These are phyloP conservation scores for Pseudevernia furfuracea DNA, from an alignment of 495 filamentous ascomycete genomes.

Conservation along the genomic window DNA sequence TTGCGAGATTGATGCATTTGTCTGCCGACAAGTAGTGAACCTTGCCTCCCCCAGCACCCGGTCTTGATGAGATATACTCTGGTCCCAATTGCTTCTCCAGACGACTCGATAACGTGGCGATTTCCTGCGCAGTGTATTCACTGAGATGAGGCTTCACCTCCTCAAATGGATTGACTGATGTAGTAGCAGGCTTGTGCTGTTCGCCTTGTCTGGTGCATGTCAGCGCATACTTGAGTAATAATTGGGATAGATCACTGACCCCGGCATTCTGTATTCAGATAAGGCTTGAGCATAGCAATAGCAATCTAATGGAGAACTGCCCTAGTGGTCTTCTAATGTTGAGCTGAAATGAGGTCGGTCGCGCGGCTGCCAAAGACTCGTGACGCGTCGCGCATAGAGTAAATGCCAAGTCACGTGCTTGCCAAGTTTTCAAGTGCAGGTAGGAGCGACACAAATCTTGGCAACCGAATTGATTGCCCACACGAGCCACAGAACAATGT, in stretches of 20 bases:
- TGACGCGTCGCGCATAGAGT: background rate
- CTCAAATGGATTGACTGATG: constrained; percentile 67
- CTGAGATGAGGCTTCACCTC: constrained; percentile 57
- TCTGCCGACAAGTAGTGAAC: constrained; percentile 88
- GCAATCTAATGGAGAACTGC: background rate
- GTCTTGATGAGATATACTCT: constrained; percentile 82
- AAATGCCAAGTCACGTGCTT: constrained; percentile 10
- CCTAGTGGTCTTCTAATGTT: background rate
- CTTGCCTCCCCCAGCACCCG: constrained; percentile 71
- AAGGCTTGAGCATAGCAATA: constrained; percentile 7
- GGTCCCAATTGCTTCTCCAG: constrained; percentile 93
- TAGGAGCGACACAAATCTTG: background rate
- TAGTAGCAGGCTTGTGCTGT: constrained; percentile 52
- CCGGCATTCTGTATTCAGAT: constrained; percentile 34
- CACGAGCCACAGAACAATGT: background rate
- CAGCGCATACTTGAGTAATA: constrained; percentile 15
- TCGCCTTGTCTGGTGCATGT: constrained; percentile 61
- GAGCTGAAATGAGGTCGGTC: background rate
- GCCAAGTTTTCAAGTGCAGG: too few species aligned
- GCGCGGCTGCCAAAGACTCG: background rate
- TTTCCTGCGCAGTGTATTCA: constrained; percentile 81
- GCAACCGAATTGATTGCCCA: too few species aligned
- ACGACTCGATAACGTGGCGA: constrained; percentile 75
- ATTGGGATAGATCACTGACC: constrained; percentile 30
- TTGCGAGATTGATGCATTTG: constrained; percentile 91